Base-by-base conservation (phyloP, 2,329 filamentous ascomycete genomes). In the Sclerotinia trifoliorum region DNA sequence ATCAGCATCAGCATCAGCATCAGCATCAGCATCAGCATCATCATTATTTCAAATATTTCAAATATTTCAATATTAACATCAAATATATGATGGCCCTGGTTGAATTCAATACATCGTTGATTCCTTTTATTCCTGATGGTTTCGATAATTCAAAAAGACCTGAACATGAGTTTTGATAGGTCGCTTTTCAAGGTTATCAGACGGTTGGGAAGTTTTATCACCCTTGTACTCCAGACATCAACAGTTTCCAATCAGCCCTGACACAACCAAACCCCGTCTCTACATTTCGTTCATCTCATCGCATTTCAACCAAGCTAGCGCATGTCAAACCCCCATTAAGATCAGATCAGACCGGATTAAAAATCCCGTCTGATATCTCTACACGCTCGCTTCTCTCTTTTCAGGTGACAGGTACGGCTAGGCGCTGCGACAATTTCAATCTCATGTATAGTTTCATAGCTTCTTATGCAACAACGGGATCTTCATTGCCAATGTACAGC, bases 391-490 rank as follows among this genome's bases (percentile, higher is more conserved):
- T 70, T 68, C 62, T 42, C 72, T 67, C 4, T 69, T 69, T 73
- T 75, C 71, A 72, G 73, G 73, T 72, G 71, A 69, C 71, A 71
- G 65, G 32, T 70, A 57, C 46, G 54, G 54, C 51, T 58, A 51
- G 35, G 24, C 67, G 67, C 70, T 75, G 74, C 72, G 72, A 75
- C 74, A 73, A 29, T 68, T 73, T 51, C 32, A 54, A 71, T 72
- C 71, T 76, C 73, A 75, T 63, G 54, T 74, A 72, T 68, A 72
- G 75, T 77, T 77, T 77, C 75, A 77, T 49, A 56, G 54, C 58
- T 55, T 52, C 67, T 72, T 69, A 74, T 76, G 73, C 74, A 72
- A 73, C 73, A 67, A 70, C 74, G 73, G 73, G 74, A 76, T 75
- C 73, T 68, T 62, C 74, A 71, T 67, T 73, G 69, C 71, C 74